Percentiles rank a stretch among this genome's conserved stretches.
Evolutionary conservation across 208 protist species (phyloP).

Genomic region (Phytomonas francai): DNA sequence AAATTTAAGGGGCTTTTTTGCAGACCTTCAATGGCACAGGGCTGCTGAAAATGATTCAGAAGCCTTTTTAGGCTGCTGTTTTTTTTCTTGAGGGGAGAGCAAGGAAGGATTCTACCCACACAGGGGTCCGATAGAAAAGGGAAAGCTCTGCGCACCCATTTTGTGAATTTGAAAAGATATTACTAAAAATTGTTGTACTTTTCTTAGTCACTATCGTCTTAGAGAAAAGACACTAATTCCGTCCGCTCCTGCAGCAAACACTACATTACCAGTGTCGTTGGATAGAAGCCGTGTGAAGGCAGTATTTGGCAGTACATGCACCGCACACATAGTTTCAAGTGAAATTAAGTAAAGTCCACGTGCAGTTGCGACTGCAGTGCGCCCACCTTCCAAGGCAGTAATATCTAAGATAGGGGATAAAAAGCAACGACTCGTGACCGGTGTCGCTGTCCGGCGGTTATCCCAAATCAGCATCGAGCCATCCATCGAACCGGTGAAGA

Average conservation of each 20-base stretch:
- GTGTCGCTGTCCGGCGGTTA: constrained; percentile 33
- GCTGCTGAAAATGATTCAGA: background rate
- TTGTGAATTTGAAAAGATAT: background rate
- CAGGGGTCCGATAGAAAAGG: background rate
- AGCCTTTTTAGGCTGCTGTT: background rate
- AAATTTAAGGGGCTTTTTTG: background rate
- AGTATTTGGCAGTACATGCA: constrained; percentile 13
- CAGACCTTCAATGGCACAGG: background rate
- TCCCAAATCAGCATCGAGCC: constrained; percentile 70
- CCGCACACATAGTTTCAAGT: constrained; percentile 21
- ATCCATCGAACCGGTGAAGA: constrained; percentile 58
- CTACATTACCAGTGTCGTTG: constrained; percentile 18
- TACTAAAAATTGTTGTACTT: constrained; percentile 4
- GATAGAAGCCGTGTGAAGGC: constrained; percentile 18
- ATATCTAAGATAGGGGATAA: constrained; percentile 42
- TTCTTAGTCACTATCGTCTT: constrained; percentile 4
- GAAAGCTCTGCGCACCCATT: background rate
- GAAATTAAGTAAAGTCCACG: constrained; percentile 49
- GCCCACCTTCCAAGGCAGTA: constrained; percentile 11
- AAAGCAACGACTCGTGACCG: constrained; percentile 29
- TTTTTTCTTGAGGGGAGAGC: background rate
- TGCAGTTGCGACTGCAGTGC: constrained; percentile 40
- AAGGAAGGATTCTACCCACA: background rate
- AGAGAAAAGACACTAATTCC: background rate
- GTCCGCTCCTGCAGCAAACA: constrained; percentile 14